Evolutionary conservation across 257 asterid genomes (phyloP).

Genomic region (Fraxinus quadrangulata): DNA sequence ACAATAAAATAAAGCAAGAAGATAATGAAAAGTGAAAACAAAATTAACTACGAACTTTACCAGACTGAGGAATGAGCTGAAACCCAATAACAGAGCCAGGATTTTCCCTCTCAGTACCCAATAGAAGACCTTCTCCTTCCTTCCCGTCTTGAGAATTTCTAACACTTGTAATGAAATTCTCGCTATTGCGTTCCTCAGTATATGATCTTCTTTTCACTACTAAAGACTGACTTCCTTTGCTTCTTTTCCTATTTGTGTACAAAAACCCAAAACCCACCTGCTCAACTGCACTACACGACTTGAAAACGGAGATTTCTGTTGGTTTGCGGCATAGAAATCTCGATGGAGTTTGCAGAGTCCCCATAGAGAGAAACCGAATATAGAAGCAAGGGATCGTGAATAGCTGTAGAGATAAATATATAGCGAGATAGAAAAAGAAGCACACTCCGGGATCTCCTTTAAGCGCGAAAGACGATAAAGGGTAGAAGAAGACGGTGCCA

Average conservation of each 20-base stretch:
- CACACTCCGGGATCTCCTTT: background rate
- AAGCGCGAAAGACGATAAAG: background rate
- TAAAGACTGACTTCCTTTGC: conserved; percentile 35
- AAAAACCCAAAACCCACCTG: conserved; percentile 51
- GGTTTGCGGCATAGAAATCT: conserved; percentile 25
- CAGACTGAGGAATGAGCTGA: conserved; percentile 69
- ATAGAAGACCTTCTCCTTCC: conserved; percentile 38
- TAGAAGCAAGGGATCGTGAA: conserved; percentile 37
- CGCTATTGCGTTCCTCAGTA: conserved; percentile 25
- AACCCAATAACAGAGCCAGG: conserved; percentile 70
- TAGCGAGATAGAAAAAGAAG: background rate
- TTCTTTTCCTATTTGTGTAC: conserved; percentile 23
- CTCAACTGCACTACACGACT: conserved; percentile 30
- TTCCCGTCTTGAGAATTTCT: conserved; percentile 33
- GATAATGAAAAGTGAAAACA: background rate
- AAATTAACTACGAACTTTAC: conserved; percentile 27
- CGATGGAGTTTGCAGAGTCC: conserved; percentile 44
- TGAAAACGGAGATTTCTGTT: conserved; percentile 15
- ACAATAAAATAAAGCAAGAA: background rate
- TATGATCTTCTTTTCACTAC: conserved; percentile 36
- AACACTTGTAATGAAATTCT: conserved; percentile 27
- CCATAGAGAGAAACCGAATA: conserved; percentile 44
- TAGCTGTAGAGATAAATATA: background rate
- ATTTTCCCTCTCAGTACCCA: conserved; percentile 57
- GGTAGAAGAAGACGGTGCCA: background rate